Evolutionary conservation across 305 asterid species (phyloP), one percentile per base, ranked within the genome.

Genomic region (Fraxinus latifolia): DNA sequence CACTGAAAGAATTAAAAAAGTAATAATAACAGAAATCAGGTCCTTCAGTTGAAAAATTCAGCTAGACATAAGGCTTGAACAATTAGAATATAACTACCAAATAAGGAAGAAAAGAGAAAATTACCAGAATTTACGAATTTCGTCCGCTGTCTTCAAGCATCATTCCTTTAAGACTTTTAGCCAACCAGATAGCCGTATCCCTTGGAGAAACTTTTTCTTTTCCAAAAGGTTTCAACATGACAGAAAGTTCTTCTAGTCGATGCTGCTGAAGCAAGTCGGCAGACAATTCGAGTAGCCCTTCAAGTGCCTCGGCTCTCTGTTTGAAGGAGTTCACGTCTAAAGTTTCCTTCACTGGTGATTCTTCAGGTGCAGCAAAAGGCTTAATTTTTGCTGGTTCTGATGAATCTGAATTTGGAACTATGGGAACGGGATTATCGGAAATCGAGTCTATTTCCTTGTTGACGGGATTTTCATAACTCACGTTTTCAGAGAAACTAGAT

Each of bases 291-390:
- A 96, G 82, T 55, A 96, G 89, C 76, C 96, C 99, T 91, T 96
- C 99, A 14, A 96, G 97, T 74, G 99, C 99, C 71, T 95, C 99
- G 9, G 99, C 98, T 82, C 99, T 92, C 83, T 96, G 99, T 67
- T 93, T 87, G 87, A 87, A 87, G 47, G 99, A 96, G 85, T 88
- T 91, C 32, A 93, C 92, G 55, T 96, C 97, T 86, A 93, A 81
- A 39, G 81, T 84, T 87, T 93, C 98, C 88, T 91, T 93, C 15
- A 82, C 91, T 15, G 90, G 87, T 65, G 85, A 84, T 82, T 81
- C 91, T 78, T 86, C 93, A 78, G 83, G 92, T 15, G 77, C 85
- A 5, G 23, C 21, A 15, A 86, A 37, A 11, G 87, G 21, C 32
- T 39, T 82, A 5, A 47, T 77, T 78, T 88, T 88, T 58, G 62